Evolutionary conservation across 768 basidiomycete species (phyloP), one percentile per base, ranked within the genome.

Genomic region (Psilocybe subaeruginosa): DNA sequence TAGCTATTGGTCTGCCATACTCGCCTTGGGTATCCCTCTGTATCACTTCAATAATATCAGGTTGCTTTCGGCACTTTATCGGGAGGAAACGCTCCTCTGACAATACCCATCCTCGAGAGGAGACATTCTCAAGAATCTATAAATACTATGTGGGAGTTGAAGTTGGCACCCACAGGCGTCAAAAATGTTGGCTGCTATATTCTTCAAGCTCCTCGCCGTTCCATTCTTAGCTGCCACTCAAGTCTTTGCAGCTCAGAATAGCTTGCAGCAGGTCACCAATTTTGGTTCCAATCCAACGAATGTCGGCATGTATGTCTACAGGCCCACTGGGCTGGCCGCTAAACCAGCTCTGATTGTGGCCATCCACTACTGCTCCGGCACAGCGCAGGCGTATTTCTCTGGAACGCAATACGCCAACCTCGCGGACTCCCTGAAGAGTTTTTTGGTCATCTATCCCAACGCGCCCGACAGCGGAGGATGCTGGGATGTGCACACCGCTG

Each of bases 271-370:
- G 64, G 74, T 80, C 50, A 73, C 73, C 29, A 78, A 79, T 73
- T 82, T 82, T 65, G 83, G 83, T 11, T 45, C 80, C 23, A 86
- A 86, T 71, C 84, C 85, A 17, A 85, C 79, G 48, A 77, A 78
- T 68, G 82, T 85, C 46, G 71, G 74, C 41, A 79, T 84, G 74
- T 85, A 70, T 69, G 69, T 79, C 12, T 82, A 82, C 71, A 72
- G 70, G 54, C 82, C 82, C 2, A 62, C 76, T 8, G 75, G 66
- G 41, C 69, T 82, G 23, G 71, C 66, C 2, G 49, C 74, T 37
- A 72, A 73, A 8, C 81, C 82, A 2, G 74, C 82, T 8, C 72
- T 85, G 43, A 79, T 85, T 53, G 78, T 85, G 54, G 84, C 83
- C 11, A 78, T 83, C 43, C 84, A 85, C 68, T 80, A 79, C 62